A percentile compares a stretch with the other conserved stretches of the same genome.
Evolutionary conservation across 345 rosid genomes (phyloP).

Genomic region (Lepidium didymum): DNA sequence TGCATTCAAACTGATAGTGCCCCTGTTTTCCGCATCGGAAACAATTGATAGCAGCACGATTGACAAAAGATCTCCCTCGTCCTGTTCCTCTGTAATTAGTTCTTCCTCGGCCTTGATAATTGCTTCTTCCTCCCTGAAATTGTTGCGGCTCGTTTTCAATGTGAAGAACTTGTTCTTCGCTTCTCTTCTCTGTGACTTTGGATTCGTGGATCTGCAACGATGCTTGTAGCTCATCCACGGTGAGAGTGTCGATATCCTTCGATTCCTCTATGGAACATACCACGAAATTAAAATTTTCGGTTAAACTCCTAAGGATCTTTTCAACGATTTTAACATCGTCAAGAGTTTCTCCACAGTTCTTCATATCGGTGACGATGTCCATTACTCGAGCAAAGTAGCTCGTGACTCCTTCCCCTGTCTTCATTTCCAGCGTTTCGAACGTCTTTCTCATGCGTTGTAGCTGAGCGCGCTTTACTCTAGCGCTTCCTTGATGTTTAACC

Average conservation of each 20-base stretch:
- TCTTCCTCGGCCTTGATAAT: neutral
- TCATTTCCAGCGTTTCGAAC: neutral
- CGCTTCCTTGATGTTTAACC: neutral
- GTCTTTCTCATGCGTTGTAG: neutral
- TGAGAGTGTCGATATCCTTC: neutral
- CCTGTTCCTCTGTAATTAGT: neutral
- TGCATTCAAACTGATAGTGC: neutral
- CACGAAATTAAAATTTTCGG: accelerated
- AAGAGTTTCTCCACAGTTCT: neutral
- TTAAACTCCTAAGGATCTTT: neutral
- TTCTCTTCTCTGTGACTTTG: neutral
- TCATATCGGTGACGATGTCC: neutral
- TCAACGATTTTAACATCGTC: neutral
- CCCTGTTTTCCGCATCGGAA: neutral
- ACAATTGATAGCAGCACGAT: neutral
- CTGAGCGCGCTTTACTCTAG: neutral
- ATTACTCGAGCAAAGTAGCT: neutral
- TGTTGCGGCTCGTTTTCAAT: neutral
- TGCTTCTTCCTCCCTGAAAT: neutral
- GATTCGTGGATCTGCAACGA: neutral
- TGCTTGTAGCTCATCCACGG: neutral
- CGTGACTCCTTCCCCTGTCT: neutral
- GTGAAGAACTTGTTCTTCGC: neutral
- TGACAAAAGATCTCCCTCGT: neutral
- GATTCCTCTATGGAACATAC: neutral